phyloP scores from a whole-genome alignment of 495 filamentous ascomycete genomes.

The Neohortaea acidophila region DNA sequence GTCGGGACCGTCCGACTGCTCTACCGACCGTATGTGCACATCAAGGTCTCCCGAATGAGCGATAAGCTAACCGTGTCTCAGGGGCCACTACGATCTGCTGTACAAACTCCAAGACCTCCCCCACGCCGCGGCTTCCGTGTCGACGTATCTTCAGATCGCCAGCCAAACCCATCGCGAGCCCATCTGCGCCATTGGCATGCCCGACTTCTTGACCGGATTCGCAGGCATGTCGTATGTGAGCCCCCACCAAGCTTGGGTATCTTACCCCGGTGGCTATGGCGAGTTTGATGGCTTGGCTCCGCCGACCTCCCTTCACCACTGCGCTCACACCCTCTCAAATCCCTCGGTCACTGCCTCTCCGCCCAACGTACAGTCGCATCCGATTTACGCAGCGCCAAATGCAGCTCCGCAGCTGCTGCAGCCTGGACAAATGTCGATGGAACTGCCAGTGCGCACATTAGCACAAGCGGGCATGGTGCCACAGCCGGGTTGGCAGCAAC shows the following conservation, averaged over 20 bases:
- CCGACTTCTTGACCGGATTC: slow-evolving; percentile 15
- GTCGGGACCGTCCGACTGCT: slow-evolving; percentile 48
- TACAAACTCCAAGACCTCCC: slow-evolving; percentile 50
- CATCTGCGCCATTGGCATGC: slow-evolving; percentile 4
- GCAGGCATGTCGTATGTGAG: slow-evolving; percentile 18
- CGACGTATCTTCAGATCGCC: slow-evolving; percentile 15
- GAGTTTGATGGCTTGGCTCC: slow-evolving; percentile 13
- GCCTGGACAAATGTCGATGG: slow-evolving; percentile 12
- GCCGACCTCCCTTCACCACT: slow-evolving; percentile 8
- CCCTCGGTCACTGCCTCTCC: slow-evolving; percentile 9
- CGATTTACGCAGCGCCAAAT: slow-evolving; percentile 9
- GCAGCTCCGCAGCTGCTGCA: slow-evolving; percentile 7
- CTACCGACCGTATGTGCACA: slow-evolving; percentile 49
- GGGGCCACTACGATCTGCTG: slow-evolving; percentile 87
- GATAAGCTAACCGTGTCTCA: slow-evolving; percentile 18
- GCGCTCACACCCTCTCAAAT: slow-evolving; percentile 6
- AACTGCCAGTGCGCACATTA: slow-evolving; percentile 13
- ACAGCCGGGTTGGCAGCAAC: slow-evolving; percentile 6
- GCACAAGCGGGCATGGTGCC: slow-evolving; percentile 7
- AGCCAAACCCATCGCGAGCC: slow-evolving; percentile 11
- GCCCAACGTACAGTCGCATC: slow-evolving; percentile 11
- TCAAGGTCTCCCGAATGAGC: no score
- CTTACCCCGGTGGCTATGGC: slow-evolving; percentile 6
- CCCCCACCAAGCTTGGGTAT: slow-evolving; percentile 10
- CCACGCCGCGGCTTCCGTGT: neutral